Base-by-base conservation (phyloP, 2,329 filamentous ascomycete species). In the Pseudocercospora musae region DNA sequence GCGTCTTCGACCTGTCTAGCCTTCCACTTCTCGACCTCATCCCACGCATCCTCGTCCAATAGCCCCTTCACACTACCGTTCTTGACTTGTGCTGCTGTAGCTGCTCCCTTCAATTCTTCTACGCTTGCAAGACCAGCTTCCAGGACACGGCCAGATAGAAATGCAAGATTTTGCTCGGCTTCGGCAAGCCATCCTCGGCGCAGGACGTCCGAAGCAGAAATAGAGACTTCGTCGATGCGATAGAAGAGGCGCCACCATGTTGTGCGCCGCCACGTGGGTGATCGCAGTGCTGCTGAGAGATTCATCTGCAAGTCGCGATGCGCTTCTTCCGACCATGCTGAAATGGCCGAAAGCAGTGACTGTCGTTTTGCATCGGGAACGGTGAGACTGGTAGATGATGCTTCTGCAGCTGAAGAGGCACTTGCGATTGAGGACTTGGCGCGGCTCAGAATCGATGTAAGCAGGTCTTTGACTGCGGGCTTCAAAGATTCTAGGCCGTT, bases 181-280 rank as follows among this genome's bases (percentile, higher is more conserved):
- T 84, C 84, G 0, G 87, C 85, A 3, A 99, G 83, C 80, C 96
- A 98, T 6, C 85, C 83, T 66, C 88, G 87, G 63, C 85, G 84
- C 2, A 97, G 80, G 63, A 97, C 89, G 69, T 95, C 90, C 0
- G 87, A 86, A 2, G 90, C 88, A 59, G 96, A 87, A 83, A 94
- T 89, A 2, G 87, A 86, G 10, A 97, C 91, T 71, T 97, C 94
- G 73, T 98, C 94, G 23, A 95, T 92, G 20, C 92, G 87, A 92
- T 92, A 96, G 73, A 96, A 92, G 0, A 98, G 83, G 75, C 96
- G 96, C 89, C 92, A 97, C 93, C 94, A 98, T 15, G 87, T 84
- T 3, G 96, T 81, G 66, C 90, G 89, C 25, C 86, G 85, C 94
- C 94, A 97, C 42, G 87, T 82, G 18, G 80, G 82, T n/a, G 90